Evolutionary conservation across 2,329 filamentous ascomycete genomes (phyloP).

Genomic region (Epichloe elymi): DNA sequence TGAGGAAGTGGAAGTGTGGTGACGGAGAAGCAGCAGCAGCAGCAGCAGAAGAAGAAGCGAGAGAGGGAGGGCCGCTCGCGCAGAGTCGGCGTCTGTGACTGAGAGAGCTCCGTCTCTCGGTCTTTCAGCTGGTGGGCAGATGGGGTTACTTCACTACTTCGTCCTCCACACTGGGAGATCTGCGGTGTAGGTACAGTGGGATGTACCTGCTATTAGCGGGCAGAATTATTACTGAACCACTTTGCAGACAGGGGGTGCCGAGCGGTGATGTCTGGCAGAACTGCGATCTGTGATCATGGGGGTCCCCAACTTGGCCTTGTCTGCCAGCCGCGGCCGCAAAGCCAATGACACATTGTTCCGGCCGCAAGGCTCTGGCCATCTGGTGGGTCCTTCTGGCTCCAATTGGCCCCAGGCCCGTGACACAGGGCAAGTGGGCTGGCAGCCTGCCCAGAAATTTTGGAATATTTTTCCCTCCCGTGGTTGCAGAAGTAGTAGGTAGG

Average conservation of each 20-base stretch:
- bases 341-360: slow-evolving; percentile 22
- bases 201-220: not conserved
- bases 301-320: slow-evolving; percentile 9
- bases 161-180: not conserved
- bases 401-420: not conserved
- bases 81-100: slow-evolving; percentile 6
- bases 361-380: slow-evolving; percentile 9
- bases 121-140: not conserved
- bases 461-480: slow-evolving; percentile 1
- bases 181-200: not conserved
- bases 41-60: not conserved
- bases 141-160: not conserved
- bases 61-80: slow-evolving; percentile 4
- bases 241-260: slow-evolving; percentile 5
- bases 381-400: not conserved
- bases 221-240: too few species aligned
- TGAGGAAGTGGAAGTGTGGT: slow-evolving; percentile 3
- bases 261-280: slow-evolving; percentile 21
- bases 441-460: not conserved
- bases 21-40: slow-evolving; percentile 1
- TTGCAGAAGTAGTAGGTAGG: not conserved
- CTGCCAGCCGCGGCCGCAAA: slow-evolving; percentile 9
- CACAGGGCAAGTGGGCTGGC: not conserved
- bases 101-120: slow-evolving; percentile 5
- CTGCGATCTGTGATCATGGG: slow-evolving; percentile 8